A percentile compares a stretch with the other conserved stretches of the same genome.
These are phyloP conservation scores for Dalbergia cochinchinensis DNA, from an alignment of 306 rosid species.

Conservation along the genomic window DNA sequence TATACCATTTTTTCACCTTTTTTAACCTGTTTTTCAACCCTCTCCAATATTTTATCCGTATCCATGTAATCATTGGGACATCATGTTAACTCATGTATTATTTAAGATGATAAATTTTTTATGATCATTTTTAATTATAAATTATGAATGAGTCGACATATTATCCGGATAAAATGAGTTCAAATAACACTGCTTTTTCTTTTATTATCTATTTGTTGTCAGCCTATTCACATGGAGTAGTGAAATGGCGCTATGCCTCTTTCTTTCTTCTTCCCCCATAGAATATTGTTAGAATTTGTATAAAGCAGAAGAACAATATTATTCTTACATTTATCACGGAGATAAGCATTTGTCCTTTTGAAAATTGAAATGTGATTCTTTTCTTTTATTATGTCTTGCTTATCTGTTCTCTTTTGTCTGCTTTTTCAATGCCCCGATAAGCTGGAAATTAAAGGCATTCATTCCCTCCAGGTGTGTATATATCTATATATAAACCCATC, in stretches of 20 bases:
- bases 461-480: not conserved
- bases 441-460: conserved; percentile 33
- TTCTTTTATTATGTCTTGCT: conserved; percentile 41
- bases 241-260: conserved; percentile 8
- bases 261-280: not conserved
- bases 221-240: conserved; percentile 35
- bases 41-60: not conserved
- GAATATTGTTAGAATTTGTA: conserved; percentile 29
- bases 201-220: not conserved
- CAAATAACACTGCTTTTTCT: not conserved
- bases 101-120: too few species aligned
- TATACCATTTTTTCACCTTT: conserved; percentile 32
- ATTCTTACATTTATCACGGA: conserved; percentile 41
- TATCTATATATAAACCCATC: conserved; percentile 25
- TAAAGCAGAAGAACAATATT: conserved; percentile 51
- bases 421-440: conserved; percentile 26
- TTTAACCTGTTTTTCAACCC: conserved; percentile 28
- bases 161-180: too few species aligned
- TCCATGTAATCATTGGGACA: too few species aligned
- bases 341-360: conserved; percentile 50
- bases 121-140: too few species aligned
- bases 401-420: conserved; percentile 58
- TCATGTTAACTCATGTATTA: too few species aligned
- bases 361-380: conserved; percentile 39
- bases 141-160: too few species aligned